A percentile compares a stretch with the other conserved stretches of the same genome.
phyloP scores from a whole-genome alignment of 2,329 filamentous ascomycete species.

The Colletotrichum endophyticum region DNA sequence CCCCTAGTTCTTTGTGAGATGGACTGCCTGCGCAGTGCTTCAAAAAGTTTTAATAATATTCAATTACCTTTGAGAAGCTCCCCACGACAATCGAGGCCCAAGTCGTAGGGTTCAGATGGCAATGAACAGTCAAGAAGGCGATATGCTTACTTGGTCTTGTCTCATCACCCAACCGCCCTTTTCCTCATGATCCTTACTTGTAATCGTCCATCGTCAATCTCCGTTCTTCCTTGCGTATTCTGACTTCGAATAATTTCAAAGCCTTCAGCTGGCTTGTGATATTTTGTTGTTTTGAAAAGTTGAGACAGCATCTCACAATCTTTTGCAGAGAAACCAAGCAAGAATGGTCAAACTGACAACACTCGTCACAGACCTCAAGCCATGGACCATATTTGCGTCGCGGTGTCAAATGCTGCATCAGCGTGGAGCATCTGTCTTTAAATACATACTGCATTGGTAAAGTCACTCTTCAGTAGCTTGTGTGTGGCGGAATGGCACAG shows the following conservation, averaged over 20 bases:
- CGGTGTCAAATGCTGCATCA: rapidly evolving
- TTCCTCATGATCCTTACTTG: not conserved
- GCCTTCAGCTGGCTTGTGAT: rapidly evolving
- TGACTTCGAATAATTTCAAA: not conserved
- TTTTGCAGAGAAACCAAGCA: rapidly evolving
- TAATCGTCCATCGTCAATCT: rapidly evolving
- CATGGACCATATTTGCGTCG: no score
- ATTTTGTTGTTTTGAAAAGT: rapidly evolving
- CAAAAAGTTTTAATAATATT: not conserved
- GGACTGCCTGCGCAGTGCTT: not conserved
- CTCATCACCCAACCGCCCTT: rapidly evolving
- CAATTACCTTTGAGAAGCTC: no score
- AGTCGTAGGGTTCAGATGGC: rapidly evolving
- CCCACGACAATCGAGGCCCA: no score
- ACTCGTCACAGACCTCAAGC: no score
- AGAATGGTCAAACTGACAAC: no score
- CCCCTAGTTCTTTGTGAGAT: not conserved
- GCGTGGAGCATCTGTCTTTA: no score
- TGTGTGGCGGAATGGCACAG: rapidly evolving
- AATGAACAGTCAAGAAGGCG: not conserved
- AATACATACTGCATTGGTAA: not conserved
- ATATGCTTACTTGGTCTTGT: not conserved
- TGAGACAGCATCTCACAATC: not conserved
- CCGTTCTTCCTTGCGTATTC: not conserved
- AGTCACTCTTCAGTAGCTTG: not conserved